Evolutionary conservation across 2,329 filamentous ascomycete genomes (phyloP).

Genomic region (Phaeosphaeria sp.): DNA sequence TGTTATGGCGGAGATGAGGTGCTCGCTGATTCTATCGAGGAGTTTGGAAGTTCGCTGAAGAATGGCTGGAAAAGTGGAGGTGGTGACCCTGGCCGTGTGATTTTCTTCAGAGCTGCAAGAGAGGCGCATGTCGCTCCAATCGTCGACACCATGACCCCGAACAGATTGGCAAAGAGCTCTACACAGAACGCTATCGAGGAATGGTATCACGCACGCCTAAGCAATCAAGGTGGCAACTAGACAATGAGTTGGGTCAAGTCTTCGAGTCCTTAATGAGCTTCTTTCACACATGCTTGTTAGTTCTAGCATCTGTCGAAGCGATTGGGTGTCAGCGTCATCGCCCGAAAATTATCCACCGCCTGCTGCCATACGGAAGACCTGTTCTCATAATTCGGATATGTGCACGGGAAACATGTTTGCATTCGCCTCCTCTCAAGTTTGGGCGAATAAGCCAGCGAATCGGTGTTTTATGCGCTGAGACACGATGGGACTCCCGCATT

Average conservation of each 20-base stretch:
- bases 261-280: not conserved
- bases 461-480: too few species aligned
- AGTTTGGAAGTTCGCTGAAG: conserved; percentile 11
- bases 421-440: too few species aligned
- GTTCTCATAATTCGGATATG: too few species aligned
- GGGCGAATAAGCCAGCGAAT: too few species aligned
- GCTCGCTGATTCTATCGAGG: conserved; percentile 18
- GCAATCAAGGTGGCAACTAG: not conserved
- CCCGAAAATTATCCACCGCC: too few species aligned
- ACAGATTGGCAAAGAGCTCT: conserved; percentile 6
- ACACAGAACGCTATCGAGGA: conserved; percentile 18
- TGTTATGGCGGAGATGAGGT: conserved; percentile 16
- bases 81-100: conserved; percentile 12
- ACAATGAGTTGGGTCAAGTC: not conserved
- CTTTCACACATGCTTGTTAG: not conserved
- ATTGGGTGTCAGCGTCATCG: not conserved
- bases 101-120: conserved; percentile 17
- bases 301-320: not conserved
- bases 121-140: conserved; percentile 30
- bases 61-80: conserved; percentile 25
- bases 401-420: too few species aligned
- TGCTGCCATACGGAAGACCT: too few species aligned
- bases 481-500: too few species aligned
- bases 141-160: conserved; percentile 18
- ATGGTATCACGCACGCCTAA: conserved; percentile 17